phyloP scores from a whole-genome alignment of 2,329 filamentous ascomycete species.

The Aspergillus uvarum region DNA sequence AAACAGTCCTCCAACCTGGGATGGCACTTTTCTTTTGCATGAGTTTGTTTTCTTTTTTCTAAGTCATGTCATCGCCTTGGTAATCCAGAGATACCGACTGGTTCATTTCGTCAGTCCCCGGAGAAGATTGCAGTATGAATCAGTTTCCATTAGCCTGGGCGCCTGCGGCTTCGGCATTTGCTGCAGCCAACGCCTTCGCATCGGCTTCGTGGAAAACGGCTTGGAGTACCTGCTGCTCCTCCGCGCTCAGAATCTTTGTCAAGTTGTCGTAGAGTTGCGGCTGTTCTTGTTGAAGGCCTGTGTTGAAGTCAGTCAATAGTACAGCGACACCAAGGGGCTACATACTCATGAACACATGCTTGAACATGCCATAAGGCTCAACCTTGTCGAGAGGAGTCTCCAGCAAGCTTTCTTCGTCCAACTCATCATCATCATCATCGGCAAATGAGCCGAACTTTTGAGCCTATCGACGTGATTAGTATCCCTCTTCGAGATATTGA shows the following conservation, averaged over 20 bases:
- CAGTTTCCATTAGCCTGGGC: constrained; percentile 37
- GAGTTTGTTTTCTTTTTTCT: not conserved
- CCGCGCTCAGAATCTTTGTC: constrained; percentile 72
- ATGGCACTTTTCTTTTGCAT: constrained; percentile 17
- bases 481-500: constrained; percentile 1
- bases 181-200: constrained; percentile 49
- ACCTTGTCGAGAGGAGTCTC: constrained; percentile 94
- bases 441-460: constrained; percentile 75
- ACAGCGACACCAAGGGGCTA: constrained; percentile 24
- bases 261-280: constrained; percentile 83
- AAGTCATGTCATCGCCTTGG: constrained; percentile 18
- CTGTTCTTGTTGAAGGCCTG: constrained; percentile 86
- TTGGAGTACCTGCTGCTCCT: constrained; percentile 80
- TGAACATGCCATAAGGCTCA: constrained; percentile 90
- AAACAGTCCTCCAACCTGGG: constrained; percentile 17
- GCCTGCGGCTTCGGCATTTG: constrained; percentile 36
- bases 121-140: constrained; percentile 24
- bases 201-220: constrained; percentile 72
- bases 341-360: constrained; percentile 77
- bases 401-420: constrained; percentile 87
- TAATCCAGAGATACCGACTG: constrained; percentile 17
- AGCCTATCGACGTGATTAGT: constrained; percentile 53
- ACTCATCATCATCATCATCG: constrained; percentile 80
- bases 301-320: constrained; percentile 29
- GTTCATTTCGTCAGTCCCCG: constrained; percentile 21